phyloP scores from a whole-genome alignment of 371 early-diverging fungal genomes.

The Mucor piriformis region DNA sequence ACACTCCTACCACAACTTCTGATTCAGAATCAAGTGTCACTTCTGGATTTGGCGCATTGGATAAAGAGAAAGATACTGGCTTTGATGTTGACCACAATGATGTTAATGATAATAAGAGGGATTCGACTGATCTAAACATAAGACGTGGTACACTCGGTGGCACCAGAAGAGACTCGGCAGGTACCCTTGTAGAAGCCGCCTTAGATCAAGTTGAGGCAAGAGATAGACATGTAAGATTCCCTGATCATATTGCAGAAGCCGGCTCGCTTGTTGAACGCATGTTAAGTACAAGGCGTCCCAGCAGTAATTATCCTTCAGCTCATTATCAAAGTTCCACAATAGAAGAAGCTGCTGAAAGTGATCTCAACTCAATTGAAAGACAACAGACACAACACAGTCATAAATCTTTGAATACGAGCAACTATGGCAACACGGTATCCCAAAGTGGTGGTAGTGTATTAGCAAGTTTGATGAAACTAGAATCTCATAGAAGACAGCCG shows the following conservation, averaged over 20 bases:
- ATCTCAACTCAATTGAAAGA: neutral
- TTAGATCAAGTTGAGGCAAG: slow-evolving; percentile 44
- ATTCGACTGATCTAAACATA: neutral
- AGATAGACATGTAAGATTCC: slow-evolving; percentile 52
- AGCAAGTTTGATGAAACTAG: slow-evolving; percentile 46
- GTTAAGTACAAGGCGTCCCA: slow-evolving; percentile 26
- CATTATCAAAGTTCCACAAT: slow-evolving; percentile 7
- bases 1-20: neutral
- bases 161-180: slow-evolving; percentile 18
- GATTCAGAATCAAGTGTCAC: slow-evolving; percentile 6
- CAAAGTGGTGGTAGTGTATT: slow-evolving; percentile 38
- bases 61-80: neutral
- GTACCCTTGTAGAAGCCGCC: slow-evolving; percentile 46
- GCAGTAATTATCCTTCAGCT: neutral
- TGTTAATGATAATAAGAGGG: neutral
- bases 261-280: slow-evolving; percentile 49
- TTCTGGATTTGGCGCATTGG: neutral
- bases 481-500: slow-evolving; percentile 28
- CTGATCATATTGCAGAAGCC: slow-evolving; percentile 49
- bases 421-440: too few species aligned
- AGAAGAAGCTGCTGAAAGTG: slow-evolving; percentile 5
- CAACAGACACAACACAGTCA: too few species aligned
- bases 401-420: neutral
- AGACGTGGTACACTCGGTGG: neutral
- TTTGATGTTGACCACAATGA: neutral